Percentiles rank a stretch among this genome's conserved stretches.
These are phyloP conservation scores for Pyronema omphalodes DNA, from an alignment of 495 filamentous ascomycete genomes.

Conservation along the genomic window DNA sequence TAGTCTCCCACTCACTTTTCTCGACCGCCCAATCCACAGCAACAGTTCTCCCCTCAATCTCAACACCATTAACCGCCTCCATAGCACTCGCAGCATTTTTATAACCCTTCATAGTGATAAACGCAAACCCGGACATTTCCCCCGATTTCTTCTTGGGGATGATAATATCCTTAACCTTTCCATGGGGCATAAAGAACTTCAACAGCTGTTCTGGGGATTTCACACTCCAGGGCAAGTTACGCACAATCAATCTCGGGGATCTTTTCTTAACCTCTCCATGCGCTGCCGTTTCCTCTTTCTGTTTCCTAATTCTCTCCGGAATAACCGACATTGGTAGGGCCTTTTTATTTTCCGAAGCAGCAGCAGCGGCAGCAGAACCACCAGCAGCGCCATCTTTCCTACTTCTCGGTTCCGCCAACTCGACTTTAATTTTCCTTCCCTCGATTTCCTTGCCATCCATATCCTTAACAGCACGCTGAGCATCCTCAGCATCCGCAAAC, in stretches of 20 bases:
- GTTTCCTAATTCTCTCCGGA: not conserved
- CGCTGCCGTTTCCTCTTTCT: slow-evolving; percentile 30
- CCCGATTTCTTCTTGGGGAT: slow-evolving; percentile 53
- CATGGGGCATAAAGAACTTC: slow-evolving; percentile 62
- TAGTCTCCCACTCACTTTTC: slow-evolving; percentile 62
- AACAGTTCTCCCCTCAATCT: slow-evolving; percentile 65
- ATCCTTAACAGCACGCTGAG: slow-evolving; percentile 55
- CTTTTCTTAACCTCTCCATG: slow-evolving; percentile 28
- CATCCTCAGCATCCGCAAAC: slow-evolving; percentile 84
- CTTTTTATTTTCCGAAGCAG: slow-evolving; percentile 30
- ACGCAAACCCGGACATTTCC: slow-evolving; percentile 59
- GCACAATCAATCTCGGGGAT: slow-evolving; percentile 72
- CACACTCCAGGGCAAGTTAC: slow-evolving; percentile 93
- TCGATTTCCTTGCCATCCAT: slow-evolving; percentile 54
- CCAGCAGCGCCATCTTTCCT: slow-evolving; percentile 43
- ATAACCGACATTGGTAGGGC: slow-evolving; percentile 4
- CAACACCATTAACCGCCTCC: slow-evolving; percentile 67
- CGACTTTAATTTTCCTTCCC: slow-evolving; percentile 65
- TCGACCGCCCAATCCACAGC: slow-evolving; percentile 96
- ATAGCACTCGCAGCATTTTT: slow-evolving; percentile 89
- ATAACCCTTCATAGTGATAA: slow-evolving; percentile 68
- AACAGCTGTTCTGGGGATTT: slow-evolving; percentile 63
- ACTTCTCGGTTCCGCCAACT: slow-evolving; percentile 70
- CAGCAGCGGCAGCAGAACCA: slow-evolving; percentile 24
- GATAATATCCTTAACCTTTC: slow-evolving; percentile 67